phyloP scores from a whole-genome alignment of 2,329 filamentous ascomycete species.

The Aspergillus ochraceoroseus region DNA sequence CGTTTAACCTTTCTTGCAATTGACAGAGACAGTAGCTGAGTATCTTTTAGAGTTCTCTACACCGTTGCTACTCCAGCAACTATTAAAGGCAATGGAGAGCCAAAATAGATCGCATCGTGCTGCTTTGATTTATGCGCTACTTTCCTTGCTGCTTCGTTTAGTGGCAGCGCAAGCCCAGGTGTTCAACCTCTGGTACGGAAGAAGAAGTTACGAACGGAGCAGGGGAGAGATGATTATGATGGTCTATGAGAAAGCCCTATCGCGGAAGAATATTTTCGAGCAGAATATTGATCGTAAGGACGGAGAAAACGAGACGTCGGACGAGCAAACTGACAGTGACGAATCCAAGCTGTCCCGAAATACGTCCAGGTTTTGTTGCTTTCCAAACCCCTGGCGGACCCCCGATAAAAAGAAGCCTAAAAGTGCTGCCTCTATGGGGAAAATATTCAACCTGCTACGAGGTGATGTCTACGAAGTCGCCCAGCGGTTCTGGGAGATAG shows the following conservation, averaged over 20 bases:
- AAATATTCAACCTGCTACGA: constrained; percentile 83
- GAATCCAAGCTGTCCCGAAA: constrained; percentile 23
- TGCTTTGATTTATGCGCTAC: constrained; percentile 60
- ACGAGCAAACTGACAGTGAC: constrained; percentile 12
- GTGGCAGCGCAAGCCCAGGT: constrained; percentile 61
- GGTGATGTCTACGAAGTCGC: constrained; percentile 43
- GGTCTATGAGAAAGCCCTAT: constrained; percentile 72
- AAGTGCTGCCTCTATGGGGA: constrained; percentile 73
- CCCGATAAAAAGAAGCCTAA: constrained; percentile 35
- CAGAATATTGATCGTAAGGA: constrained; percentile 31
- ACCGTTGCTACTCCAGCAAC: constrained; percentile 66
- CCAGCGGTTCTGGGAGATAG: constrained; percentile 75
- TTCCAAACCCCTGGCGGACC: constrained; percentile 23
- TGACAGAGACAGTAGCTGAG: constrained; percentile 19
- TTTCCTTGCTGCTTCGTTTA: constrained; percentile 59
- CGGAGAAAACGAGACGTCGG: constrained; percentile 15
- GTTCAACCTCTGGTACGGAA: constrained; percentile 73
- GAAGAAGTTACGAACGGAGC: constrained; percentile 76
- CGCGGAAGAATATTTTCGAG: constrained; percentile 55
- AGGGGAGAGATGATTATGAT: constrained; percentile 82
- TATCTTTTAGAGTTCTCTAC: constrained; percentile 50
- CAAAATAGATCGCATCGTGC: constrained; percentile 48
- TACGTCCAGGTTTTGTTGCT: constrained; percentile 25
- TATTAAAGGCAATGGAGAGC: constrained; percentile 63
- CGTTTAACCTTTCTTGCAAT: neutral